Percentiles rank a stretch among this genome's conserved stretches.
Evolutionary conservation across 1,139 yeast genomes (phyloP).

Genomic region (Yamadazyma spencermartinsiae): DNA sequence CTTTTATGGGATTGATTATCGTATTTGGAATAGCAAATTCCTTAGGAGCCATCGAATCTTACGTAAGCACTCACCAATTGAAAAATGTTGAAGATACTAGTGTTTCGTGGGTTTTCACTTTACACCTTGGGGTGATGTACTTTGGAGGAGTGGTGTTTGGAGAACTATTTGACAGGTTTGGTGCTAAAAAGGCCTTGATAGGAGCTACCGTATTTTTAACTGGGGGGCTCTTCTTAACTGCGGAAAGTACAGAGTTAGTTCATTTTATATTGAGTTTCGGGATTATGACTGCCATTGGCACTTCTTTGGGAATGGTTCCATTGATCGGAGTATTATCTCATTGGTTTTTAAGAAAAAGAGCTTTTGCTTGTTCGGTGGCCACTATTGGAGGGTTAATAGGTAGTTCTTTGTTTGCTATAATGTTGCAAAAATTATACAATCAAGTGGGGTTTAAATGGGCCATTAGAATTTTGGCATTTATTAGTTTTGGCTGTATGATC

Average conservation of each 20-base stretch:
- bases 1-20: slow-evolving; percentile 57
- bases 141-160: slow-evolving; percentile 63
- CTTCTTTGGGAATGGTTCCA: slow-evolving; percentile 59
- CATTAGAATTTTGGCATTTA: slow-evolving; percentile 54
- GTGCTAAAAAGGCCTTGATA: slow-evolving; percentile 48
- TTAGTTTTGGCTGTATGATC: slow-evolving; percentile 40
- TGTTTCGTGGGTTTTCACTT: slow-evolving; percentile 65
- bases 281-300: slow-evolving; percentile 55
- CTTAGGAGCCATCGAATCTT: slow-evolving; percentile 62
- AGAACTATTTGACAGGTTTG: slow-evolving; percentile 57
- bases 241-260: slow-evolving; percentile 50
- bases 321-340: slow-evolving; percentile 60
- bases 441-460: slow-evolving; percentile 63
- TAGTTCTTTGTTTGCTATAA: slow-evolving; percentile 58
- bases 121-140: slow-evolving; percentile 56
- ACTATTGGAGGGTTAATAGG: slow-evolving; percentile 67
- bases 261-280: slow-evolving; percentile 65
- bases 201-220: slow-evolving; percentile 47
- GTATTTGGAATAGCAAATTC: slow-evolving; percentile 64
- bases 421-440: slow-evolving; percentile 48
- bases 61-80: slow-evolving; percentile 53
- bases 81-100: slow-evolving; percentile 38
- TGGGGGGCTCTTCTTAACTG: slow-evolving; percentile 53
- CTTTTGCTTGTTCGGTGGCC: slow-evolving; percentile 56
- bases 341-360: slow-evolving; percentile 59